Evolutionary conservation across 1,284 basidiomycete species (phyloP).

Genomic region (Ustilago sp.): DNA sequence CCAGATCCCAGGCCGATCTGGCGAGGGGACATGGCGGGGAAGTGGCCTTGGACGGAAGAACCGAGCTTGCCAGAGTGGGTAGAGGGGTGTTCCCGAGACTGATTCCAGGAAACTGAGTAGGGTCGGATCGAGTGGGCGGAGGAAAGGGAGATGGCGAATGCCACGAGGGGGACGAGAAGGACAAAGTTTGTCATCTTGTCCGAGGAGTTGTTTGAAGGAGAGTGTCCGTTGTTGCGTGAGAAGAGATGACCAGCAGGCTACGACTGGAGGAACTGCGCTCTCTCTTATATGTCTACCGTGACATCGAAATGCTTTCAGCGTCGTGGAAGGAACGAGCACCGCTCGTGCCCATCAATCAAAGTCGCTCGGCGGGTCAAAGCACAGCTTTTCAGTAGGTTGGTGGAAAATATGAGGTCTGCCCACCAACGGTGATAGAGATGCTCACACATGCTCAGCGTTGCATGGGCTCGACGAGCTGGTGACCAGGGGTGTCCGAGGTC

Average conservation of each 20-base stretch:
- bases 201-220: background rate
- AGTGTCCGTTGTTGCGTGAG: too few relatives aligned
- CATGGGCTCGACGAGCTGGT: too few relatives aligned
- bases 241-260: too few relatives aligned
- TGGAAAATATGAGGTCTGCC: background rate
- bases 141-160: background rate
- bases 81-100: background rate
- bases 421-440: background rate
- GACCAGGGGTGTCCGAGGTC: background rate
- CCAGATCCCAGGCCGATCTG: slow-evolving; percentile 34
- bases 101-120: slow-evolving; percentile 15
- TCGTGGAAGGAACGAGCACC: too few relatives aligned
- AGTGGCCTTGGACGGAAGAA: slow-evolving; percentile 21
- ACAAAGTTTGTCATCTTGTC: slow-evolving; percentile 12
- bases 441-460: background rate
- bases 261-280: too few relatives aligned
- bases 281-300: too few relatives aligned
- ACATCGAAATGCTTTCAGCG: too few relatives aligned
- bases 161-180: slow-evolving; percentile 18
- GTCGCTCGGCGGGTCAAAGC: too few relatives aligned
- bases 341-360: too few relatives aligned
- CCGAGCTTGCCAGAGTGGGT: slow-evolving; percentile 19
- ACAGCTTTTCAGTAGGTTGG: background rate
- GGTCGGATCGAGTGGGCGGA: background rate
- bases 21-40: slow-evolving; percentile 16